Evolutionary conservation across 2,329 filamentous ascomycete species (phyloP), one percentile per base, ranked within the genome.

Genomic region (Metarhizium humberi): DNA sequence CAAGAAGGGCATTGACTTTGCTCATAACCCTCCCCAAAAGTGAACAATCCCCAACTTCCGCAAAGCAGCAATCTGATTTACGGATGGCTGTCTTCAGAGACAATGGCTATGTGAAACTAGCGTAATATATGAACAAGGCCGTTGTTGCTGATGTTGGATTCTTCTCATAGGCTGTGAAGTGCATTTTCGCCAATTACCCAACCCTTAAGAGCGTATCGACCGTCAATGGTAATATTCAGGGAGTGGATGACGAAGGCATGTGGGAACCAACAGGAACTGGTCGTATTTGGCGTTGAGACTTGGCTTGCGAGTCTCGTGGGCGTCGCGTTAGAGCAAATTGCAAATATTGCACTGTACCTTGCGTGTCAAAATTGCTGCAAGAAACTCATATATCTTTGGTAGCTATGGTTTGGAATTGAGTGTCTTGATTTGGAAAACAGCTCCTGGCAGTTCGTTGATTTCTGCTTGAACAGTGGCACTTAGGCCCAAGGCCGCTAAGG

Each of bases 371-470:
- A 7, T 51, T 1, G 4, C 50, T 47, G 53, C 34, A 10, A 36
- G 29, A n/a, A 40, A 14, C 25, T 48, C 10, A 48, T 29, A 30
- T 30, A 48, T 48, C 20, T 48, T 34, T 36, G 20, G 38, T 57
- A 59, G 58, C 64, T 75, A 87, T 66, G 81, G 72, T 72, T 90
- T 90, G 36, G 79, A 71, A 30, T 84, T 79, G 52, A 87, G 75
- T 43, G 89, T 94, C 75, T 95, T 95, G 69, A 99, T 96, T 74
- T 99, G 94, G 70, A 99, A 99, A 1, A 92, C 90, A 40, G 92
- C 94, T 6, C 82, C 82, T 0, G 94, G 94, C 54, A 99, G 77
- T 68, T 95, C 92, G 55, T 78, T 87, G 54, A 88, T 88, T 73
- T 96, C 94, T 4, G 91, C 94, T 63, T 95, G 89, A 1, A 99